phyloP scores from a whole-genome alignment of 2,329 filamentous ascomycete genomes.

The Cordyceps fumosorosea region DNA sequence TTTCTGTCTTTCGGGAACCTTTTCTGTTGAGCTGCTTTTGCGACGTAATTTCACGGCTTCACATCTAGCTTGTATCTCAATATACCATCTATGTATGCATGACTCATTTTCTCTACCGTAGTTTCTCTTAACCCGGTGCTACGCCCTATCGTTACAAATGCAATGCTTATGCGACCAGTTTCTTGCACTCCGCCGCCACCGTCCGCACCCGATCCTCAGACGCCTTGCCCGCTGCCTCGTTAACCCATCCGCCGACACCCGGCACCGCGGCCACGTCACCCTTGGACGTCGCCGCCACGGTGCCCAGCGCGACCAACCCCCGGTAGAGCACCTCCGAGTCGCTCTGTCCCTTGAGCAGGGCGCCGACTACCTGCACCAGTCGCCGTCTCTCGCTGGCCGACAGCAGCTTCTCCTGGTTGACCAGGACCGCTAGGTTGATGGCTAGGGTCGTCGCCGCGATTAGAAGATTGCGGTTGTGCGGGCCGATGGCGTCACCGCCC shows the following conservation, averaged over 20 bases:
- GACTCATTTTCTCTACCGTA: background rate
- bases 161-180: conserved; percentile 19
- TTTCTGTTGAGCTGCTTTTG: background rate
- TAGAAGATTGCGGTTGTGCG: conserved; percentile 68
- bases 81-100: background rate
- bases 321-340: conserved; percentile 83
- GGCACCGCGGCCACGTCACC: conserved; percentile 37
- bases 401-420: conserved; percentile 40
- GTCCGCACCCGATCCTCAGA: conserved; percentile 41
- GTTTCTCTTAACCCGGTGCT: background rate
- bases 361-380: conserved; percentile 55
- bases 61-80: background rate
- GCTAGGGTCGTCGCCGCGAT: conserved; percentile 76
- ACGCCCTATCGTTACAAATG: background rate
- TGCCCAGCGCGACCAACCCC: conserved; percentile 75
- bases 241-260: conserved; percentile 33
- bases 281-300: conserved; percentile 50
- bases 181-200: conserved; percentile 41
- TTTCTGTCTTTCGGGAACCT: background rate
- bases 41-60: background rate
- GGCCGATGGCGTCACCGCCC: conserved; percentile 41
- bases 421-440: conserved; percentile 77
- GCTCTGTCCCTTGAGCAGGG: conserved; percentile 57
- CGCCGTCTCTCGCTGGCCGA: conserved; percentile 26
- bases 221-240: conserved; percentile 35